These are phyloP conservation scores for Prunus salicina DNA, from an alignment of 306 rosid species.

Conservation along the genomic window DNA sequence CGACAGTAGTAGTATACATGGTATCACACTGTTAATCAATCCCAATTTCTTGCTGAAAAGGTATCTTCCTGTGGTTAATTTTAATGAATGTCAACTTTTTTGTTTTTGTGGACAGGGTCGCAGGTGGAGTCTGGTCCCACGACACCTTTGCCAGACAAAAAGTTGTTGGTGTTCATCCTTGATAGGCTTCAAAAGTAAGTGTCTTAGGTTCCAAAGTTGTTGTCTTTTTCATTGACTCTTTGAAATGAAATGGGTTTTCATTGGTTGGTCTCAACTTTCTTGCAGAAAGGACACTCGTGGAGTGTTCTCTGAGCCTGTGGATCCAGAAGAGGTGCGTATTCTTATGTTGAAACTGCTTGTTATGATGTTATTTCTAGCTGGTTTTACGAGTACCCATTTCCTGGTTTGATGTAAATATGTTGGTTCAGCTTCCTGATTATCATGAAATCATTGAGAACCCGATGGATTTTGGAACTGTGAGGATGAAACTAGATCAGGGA, in stretches of 20 bases:
- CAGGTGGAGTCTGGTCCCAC: conserved; percentile 97
- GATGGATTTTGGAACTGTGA: conserved; percentile 88
- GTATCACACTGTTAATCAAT: conserved; percentile 52
- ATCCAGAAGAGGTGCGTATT: conserved; percentile 73
- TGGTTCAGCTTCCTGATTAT: conserved; percentile 88
- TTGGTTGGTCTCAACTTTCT: conserved; percentile 25
- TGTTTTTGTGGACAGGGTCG: conserved; percentile 67
- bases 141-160: conserved; percentile 98
- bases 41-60: conserved; percentile 28
- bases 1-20: conserved; percentile 60
- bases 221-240: conserved; percentile 14
- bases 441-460: conserved; percentile 69
- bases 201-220: conserved; percentile 24
- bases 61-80: conserved; percentile 28
- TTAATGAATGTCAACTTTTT: conserved; percentile 33
- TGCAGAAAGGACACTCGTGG: conserved; percentile 94
- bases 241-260: conserved; percentile 24
- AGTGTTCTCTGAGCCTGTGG: conserved; percentile 95
- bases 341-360: background rate
- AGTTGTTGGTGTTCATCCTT: conserved; percentile 96
- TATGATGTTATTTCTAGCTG: conserved; percentile 6
- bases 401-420: conserved; percentile 18
- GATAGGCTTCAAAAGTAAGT: conserved; percentile 97
- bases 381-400: conserved; percentile 4
- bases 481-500: conserved; percentile 66